phyloP scores from a whole-genome alignment of 208 protist genomes.

The Leishmania amazonensis region DNA sequence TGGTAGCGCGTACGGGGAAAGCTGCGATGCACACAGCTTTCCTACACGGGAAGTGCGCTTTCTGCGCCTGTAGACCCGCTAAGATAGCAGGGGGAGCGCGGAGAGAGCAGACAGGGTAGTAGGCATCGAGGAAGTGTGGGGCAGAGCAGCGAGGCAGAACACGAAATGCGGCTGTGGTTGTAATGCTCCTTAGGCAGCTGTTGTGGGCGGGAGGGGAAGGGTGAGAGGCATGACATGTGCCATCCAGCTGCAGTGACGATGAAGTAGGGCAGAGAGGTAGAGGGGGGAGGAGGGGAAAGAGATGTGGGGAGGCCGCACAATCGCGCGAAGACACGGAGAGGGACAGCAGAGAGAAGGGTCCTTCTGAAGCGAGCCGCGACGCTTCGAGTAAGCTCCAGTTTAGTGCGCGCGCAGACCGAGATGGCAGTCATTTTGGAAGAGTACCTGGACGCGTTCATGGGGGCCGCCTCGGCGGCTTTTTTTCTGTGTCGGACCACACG shows the following conservation, averaged over 20 bases:
- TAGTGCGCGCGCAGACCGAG: background rate
- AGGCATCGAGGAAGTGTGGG: background rate
- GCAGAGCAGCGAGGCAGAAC: background rate
- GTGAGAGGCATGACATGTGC: background rate
- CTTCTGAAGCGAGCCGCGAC: background rate
- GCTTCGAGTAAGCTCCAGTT: background rate
- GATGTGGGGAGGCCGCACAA: background rate
- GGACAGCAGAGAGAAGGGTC: background rate
- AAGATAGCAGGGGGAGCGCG: background rate
- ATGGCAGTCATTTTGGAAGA: background rate
- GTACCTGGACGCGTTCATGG: background rate
- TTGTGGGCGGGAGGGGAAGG: background rate
- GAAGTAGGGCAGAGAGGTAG: background rate
- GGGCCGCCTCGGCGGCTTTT: background rate
- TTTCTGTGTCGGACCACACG: background rate
- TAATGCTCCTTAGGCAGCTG: background rate
- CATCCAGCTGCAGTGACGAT: background rate
- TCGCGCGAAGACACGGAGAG: background rate
- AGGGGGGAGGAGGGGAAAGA: background rate
- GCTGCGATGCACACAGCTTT: background rate
- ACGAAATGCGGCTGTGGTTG: background rate
- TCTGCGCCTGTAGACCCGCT: background rate
- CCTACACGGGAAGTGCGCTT: background rate
- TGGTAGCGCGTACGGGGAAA: background rate
- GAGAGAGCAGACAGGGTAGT: background rate